Percentiles rank a stretch among this genome's conserved stretches.
Evolutionary conservation across 225 moss, liverwort and hornwort species (phyloP).

Genomic region (Marchantia paleacea): DNA sequence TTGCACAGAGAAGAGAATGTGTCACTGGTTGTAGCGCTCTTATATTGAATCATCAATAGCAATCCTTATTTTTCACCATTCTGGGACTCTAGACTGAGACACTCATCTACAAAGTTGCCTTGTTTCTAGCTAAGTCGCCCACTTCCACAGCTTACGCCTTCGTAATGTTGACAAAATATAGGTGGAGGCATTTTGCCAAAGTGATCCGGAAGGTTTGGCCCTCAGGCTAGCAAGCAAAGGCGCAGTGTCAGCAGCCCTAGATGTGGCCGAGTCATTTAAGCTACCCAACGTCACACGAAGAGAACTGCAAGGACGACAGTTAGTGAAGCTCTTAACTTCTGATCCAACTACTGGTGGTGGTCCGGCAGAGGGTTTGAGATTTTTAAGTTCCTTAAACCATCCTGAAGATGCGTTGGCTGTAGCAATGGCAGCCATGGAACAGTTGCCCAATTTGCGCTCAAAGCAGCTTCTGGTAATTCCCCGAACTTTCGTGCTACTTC

Average conservation of each 20-base stretch:
- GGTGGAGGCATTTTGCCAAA: slow-evolving; percentile 85
- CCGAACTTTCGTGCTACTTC: background rate
- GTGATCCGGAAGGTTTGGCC: slow-evolving; percentile 96
- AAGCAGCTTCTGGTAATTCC: slow-evolving; percentile 82
- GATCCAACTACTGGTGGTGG: slow-evolving; percentile 96
- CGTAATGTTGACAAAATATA: slow-evolving; percentile 26
- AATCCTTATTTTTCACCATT: background rate
- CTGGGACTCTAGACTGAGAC: background rate
- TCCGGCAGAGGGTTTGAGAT: slow-evolving; percentile 86
- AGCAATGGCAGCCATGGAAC: slow-evolving; percentile 99
- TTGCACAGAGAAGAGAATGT: too few species aligned
- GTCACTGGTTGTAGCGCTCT: background rate
- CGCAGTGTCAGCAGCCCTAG: slow-evolving; percentile 90
- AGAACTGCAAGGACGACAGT: slow-evolving; percentile 95
- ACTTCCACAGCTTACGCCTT: background rate
- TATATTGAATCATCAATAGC: background rate
- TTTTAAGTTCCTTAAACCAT: slow-evolving; percentile 73
- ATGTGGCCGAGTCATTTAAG: slow-evolving; percentile 91
- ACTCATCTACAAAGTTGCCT: background rate
- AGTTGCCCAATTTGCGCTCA: slow-evolving; percentile 85
- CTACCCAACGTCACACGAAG: slow-evolving; percentile 69
- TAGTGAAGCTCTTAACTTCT: slow-evolving; percentile 91
- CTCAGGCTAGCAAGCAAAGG: slow-evolving; percentile 87
- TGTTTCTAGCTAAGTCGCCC: background rate
- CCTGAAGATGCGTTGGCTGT: slow-evolving; percentile 95